Percentiles rank a stretch among this genome's conserved stretches.
These are phyloP conservation scores for Cnidoscolus chayamansa DNA, from an alignment of 441 rosid genomes.

Conservation along the genomic window DNA sequence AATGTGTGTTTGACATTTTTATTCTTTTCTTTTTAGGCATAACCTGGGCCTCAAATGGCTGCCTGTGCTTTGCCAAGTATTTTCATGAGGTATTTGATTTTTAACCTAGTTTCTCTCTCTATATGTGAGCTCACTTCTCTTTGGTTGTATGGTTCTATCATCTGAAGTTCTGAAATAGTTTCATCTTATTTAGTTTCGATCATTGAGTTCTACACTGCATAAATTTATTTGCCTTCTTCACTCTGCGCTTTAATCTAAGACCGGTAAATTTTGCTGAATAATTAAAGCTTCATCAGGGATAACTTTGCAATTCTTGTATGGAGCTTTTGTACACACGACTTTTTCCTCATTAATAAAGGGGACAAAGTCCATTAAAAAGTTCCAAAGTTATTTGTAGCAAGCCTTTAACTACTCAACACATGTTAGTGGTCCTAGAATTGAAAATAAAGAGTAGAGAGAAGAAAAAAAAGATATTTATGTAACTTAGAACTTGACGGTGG, in stretches of 20 bases:
- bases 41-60: background rate
- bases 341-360: no score
- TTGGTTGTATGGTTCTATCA: background rate
- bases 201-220: no score
- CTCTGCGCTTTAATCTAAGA: no score
- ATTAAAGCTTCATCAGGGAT: background rate
- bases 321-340: no score
- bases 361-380: no score
- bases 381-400: no score
- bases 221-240: no score
- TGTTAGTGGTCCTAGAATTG: no score
- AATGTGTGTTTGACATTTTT: background rate
- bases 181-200: background rate
- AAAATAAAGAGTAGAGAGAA: no score
- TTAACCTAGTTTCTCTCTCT: background rate
- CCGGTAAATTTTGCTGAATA: background rate
- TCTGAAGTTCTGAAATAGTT: background rate
- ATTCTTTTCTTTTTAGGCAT: slow-evolving; percentile 4
- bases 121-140: background rate
- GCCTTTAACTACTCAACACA: no score
- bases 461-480: no score
- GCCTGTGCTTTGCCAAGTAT: background rate
- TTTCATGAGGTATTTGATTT: slow-evolving; percentile 1
- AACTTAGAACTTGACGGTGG: no score
- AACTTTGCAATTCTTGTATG: background rate